Percentiles rank a stretch among this genome's conserved stretches.
Evolutionary conservation across 192 early-diverging fungal genomes (phyloP).

Genomic region (Funneliformis mosseae): DNA sequence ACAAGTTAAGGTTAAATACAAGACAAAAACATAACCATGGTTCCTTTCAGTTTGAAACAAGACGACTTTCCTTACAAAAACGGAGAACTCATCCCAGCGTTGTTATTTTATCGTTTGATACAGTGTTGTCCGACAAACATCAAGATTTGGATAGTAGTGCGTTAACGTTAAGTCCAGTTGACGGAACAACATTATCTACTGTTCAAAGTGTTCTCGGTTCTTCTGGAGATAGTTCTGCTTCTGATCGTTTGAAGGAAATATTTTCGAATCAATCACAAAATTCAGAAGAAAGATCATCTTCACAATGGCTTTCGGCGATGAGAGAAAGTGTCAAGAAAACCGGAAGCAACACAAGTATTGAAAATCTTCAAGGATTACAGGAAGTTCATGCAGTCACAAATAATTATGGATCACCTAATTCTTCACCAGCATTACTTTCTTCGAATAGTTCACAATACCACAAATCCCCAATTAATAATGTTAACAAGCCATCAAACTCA

Average conservation of each 20-base stretch:
- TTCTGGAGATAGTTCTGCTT: constrained; percentile 14
- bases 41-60: constrained; percentile 12
- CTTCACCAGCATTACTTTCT: background rate
- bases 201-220: no score
- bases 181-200: no score
- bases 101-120: constrained; percentile 14
- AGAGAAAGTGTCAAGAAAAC: constrained; percentile 6
- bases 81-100: background rate
- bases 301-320: background rate
- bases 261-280: background rate
- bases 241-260: constrained; percentile 18
- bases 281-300: background rate
- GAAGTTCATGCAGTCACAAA: background rate
- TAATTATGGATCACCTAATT: constrained; percentile 2
- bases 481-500: background rate
- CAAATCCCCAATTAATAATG: background rate
- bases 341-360: background rate
- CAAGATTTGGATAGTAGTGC: constrained; percentile 15
- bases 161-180: background rate
- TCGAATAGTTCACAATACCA: background rate
- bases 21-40: background rate
- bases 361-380: constrained; percentile 4
- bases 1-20: constrained; percentile 23
- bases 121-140: constrained; percentile 21
- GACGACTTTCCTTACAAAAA: constrained; percentile 14